Percentiles rank a stretch among this genome's conserved stretches.
These are phyloP conservation scores for Cryptosporidium baileyi DNA, from an alignment of 169 alveolate genomes.

Conservation along the genomic window DNA sequence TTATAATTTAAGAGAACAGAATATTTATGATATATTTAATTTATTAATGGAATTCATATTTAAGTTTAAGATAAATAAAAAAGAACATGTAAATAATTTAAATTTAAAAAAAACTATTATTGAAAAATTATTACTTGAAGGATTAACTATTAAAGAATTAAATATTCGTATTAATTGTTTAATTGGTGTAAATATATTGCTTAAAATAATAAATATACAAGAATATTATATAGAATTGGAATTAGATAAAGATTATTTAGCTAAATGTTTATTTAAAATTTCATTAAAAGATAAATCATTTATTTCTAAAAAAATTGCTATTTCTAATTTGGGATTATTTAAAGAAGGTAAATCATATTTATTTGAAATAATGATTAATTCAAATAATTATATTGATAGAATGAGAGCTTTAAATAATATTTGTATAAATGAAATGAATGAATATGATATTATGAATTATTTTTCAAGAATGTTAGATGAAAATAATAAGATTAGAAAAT, in stretches of 20 bases:
- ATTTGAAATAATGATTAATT: background rate
- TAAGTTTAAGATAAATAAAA: background rate
- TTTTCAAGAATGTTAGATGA: conserved; percentile 46
- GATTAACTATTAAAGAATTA: conserved; percentile 2
- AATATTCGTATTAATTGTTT: background rate
- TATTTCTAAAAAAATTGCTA: conserved; percentile 5
- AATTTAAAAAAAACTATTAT: background rate
- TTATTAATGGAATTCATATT: conserved; percentile 9
- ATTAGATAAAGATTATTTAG: background rate
- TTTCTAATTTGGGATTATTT: conserved; percentile 16
- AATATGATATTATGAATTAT: background rate
- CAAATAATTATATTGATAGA: background rate
- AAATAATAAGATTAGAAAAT: conserved; percentile 9
- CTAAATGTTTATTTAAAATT: background rate
- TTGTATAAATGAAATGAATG: background rate
- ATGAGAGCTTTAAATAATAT: background rate
- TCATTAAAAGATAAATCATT: conserved; percentile 24
- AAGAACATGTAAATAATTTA: background rate
- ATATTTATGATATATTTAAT: background rate
- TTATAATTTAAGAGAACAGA: conserved; percentile 17
- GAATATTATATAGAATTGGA: background rate
- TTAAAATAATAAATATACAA: background rate
- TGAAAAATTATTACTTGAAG: background rate
- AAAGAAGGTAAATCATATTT: background rate
- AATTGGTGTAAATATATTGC: background rate